Base-by-base conservation (phyloP, 257 asterid species). In the Solanum piurae region DNA sequence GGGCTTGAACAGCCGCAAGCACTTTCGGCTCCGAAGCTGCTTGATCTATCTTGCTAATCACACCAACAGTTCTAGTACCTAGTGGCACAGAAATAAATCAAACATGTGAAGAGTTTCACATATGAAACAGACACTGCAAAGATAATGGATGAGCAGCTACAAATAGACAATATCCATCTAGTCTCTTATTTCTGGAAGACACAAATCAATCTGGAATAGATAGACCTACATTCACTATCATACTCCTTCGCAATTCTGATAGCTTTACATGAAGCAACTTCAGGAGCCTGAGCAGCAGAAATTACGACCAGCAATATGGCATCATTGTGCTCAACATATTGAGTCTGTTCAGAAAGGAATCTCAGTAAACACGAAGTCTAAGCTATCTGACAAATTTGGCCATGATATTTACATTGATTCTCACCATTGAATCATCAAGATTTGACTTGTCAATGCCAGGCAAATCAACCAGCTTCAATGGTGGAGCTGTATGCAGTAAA, bases 1-100 rank as follows among this genome's bases (percentile, higher is more conserved):
- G 99, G 74, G 99, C 99, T 90, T 95, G 98, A 86, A 97, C 99
- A 87, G 99, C 99, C 66, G 99, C 98, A 86, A 97, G 94, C 79
- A 91, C 68, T 93, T 97, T 97, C 52, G 95, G 98, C 86, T 96
- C 98, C 82, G 99, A 94, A 72, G 96, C 93, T 91, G 95, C 96
- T 88, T 96, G 99, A 89, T 96, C 99, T 87, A 96, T 90, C 93
- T 95, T 96, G 93, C 96, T 96, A 90, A 96, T 95, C 69, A 96
- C 96, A 89, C 99, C 99, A 85, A 96, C 96, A 77, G 98, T 96
- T 92, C 98, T 91, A 58, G 99, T 96, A 91, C 95, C 99, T 96
- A 89, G n/a, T 60, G 58, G 71, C 42, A 73, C 7, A 20, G 85
- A 88, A 87, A 83, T 73, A 58, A 85, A 85, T 38, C 29, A 73